Conservation (phyloP, 1,139 yeast species). For the Suhomyces wounanorum region DNA sequence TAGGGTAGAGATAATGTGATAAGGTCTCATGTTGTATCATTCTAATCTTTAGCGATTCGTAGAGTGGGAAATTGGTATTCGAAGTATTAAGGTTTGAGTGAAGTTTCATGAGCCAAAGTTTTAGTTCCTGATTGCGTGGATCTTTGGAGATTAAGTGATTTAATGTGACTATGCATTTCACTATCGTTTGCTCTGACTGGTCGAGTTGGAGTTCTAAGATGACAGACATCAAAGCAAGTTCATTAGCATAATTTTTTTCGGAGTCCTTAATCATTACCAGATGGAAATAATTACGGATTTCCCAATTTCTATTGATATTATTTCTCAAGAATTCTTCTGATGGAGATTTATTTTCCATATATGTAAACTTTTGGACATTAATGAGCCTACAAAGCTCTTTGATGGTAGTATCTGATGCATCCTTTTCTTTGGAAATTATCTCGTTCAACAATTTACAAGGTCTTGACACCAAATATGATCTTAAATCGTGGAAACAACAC, state of each 20-base stretch:
- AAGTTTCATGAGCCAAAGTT: constrained; percentile 69
- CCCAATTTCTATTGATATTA: constrained; percentile 27
- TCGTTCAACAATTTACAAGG: constrained; percentile 1
- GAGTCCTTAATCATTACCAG: constrained; percentile 36
- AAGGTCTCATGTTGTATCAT: constrained; percentile 81
- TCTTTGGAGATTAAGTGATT: constrained; percentile 53
- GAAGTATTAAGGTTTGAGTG: constrained; percentile 62
- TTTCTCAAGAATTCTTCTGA: constrained; percentile 21
- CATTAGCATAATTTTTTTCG: constrained; percentile 69
- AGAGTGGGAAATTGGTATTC: constrained; percentile 51
- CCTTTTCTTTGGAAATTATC: constrained; percentile 10
- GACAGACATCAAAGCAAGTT: constrained; percentile 57
- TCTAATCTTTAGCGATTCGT: constrained; percentile 60
- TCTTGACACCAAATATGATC: constrained; percentile 28
- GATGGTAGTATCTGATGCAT: constrained; percentile 13
- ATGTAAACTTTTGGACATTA: constrained; percentile 52
- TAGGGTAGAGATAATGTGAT: constrained; percentile 54
- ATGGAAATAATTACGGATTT: constrained; percentile 34
- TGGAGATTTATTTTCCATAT: constrained; percentile 20
- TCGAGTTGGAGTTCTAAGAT: constrained; percentile 10
- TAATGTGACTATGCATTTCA: constrained; percentile 43
- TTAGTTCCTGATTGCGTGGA: constrained; percentile 63
- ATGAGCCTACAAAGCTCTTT: constrained; percentile 43
- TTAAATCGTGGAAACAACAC: constrained; percentile 63
- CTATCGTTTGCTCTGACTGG: constrained; percentile 14